Evolutionary conservation across 2,329 filamentous ascomycete genomes (phyloP).

Genomic region (Dendryphion nanum): DNA sequence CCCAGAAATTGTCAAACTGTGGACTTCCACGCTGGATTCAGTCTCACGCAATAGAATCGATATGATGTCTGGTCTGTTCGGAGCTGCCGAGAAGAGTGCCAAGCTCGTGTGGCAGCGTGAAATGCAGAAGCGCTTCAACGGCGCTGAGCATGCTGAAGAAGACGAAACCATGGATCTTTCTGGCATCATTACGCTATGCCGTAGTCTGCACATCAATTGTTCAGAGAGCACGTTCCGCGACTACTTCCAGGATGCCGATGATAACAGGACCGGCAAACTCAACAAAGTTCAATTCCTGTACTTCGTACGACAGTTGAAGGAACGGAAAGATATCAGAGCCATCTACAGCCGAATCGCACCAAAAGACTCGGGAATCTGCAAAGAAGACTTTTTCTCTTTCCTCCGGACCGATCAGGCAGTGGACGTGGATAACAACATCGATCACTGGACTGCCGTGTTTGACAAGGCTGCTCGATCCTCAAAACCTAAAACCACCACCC

Average conservation of each 20-base stretch:
- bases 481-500: slow-evolving; percentile 42
- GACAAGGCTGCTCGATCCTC: slow-evolving; percentile 57
- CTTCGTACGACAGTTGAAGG: slow-evolving; percentile 81
- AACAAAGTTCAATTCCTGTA: slow-evolving; percentile 78
- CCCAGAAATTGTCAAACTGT: slow-evolving; percentile 68
- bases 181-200: slow-evolving; percentile 80
- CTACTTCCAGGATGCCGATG: slow-evolving; percentile 73
- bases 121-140: slow-evolving; percentile 68
- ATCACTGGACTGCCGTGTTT: slow-evolving; percentile 72
- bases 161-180: slow-evolving; percentile 73
- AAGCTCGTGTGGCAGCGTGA: slow-evolving; percentile 82
- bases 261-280: slow-evolving; percentile 62
- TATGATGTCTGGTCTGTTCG: slow-evolving; percentile 84
- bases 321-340: slow-evolving; percentile 74
- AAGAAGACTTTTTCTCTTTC: slow-evolving; percentile 73
- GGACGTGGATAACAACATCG: slow-evolving; percentile 64
- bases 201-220: slow-evolving; percentile 88
- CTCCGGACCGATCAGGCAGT: slow-evolving; percentile 72
- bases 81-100: slow-evolving; percentile 72
- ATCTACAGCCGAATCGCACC: slow-evolving; percentile 63
- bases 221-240: slow-evolving; percentile 69
- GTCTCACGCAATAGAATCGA: slow-evolving; percentile 85
- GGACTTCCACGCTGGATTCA: slow-evolving; percentile 80
- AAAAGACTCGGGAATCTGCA: slow-evolving; percentile 62
- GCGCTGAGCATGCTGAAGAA: slow-evolving; percentile 51